Conservation (phyloP, 2,329 filamentous ascomycete genomes). For the Clonostachys sp. region DNA sequence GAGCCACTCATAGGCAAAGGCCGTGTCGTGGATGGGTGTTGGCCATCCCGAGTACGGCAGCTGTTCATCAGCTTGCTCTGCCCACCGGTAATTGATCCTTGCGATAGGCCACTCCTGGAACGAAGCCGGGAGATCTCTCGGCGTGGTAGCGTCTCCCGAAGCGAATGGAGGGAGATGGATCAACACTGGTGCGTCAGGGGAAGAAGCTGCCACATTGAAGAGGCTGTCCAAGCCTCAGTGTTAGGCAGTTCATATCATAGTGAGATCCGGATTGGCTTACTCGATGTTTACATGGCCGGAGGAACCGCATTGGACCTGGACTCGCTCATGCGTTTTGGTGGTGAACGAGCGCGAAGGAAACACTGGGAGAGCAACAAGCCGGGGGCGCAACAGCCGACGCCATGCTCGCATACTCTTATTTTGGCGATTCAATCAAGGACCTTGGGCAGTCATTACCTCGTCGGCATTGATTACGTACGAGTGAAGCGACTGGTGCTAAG, state of each 20-base stretch:
- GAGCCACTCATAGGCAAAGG: conserved; percentile 51
- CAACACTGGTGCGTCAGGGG: conserved; percentile 37
- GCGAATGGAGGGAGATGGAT: conserved; percentile 51
- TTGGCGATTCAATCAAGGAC: no score
- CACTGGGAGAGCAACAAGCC: conserved; percentile 2
- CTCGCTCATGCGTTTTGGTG: conserved; percentile 22
- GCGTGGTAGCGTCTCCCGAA: conserved; percentile 12
- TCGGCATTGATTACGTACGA: no score
- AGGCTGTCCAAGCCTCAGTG: conserved; percentile 29
- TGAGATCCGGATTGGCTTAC: conserved; percentile 25
- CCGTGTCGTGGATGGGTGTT: conserved; percentile 50
- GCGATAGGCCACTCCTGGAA: conserved; percentile 39
- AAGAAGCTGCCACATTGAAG: conserved; percentile 35
- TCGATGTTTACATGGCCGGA: conserved; percentile 45
- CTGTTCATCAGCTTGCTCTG: conserved; percentile 2
- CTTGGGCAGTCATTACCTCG: no score
- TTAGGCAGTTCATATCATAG: conserved; percentile 1
- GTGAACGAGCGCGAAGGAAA: conserved; percentile 7
- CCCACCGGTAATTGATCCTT: conserved; percentile 58
- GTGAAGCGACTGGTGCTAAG: no score
- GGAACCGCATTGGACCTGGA: conserved; percentile 42
- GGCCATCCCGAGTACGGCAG: conserved; percentile 40
- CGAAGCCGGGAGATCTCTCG: conserved; percentile 27
- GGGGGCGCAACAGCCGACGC: conserved; percentile 1
- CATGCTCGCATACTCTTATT: conserved; percentile 4